A percentile compares a stretch with the other conserved stretches of the same genome.
phyloP scores from a whole-genome alignment of 345 rosid species.

The Linum trigynum region DNA sequence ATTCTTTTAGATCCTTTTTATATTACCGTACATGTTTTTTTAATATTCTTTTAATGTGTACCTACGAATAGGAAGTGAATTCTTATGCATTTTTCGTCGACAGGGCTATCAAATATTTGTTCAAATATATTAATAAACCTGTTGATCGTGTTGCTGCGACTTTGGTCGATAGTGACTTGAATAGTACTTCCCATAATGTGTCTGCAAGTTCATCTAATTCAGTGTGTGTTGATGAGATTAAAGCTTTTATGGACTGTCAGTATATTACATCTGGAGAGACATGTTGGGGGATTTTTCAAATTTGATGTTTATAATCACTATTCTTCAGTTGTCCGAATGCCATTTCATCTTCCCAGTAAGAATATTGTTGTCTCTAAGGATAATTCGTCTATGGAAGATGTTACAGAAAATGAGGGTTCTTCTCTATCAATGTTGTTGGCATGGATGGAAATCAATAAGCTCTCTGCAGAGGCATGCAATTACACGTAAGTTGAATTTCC shows the following conservation, averaged over 20 bases:
- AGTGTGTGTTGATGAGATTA: slow-evolving; percentile 1
- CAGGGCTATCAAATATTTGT: background rate
- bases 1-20: no score
- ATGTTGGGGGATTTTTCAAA: slow-evolving; percentile 8
- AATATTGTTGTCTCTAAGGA: background rate
- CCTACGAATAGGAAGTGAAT: no score
- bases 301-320: slow-evolving; percentile 3
- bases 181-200: no score
- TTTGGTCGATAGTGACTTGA: no score
- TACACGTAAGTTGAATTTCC: slow-evolving; percentile 10
- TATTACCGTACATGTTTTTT: no score
- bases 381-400: no score
- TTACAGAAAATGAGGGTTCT: background rate
- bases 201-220: no score
- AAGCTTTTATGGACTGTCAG: slow-evolving; percentile 5
- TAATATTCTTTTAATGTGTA: no score
- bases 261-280: slow-evolving; percentile 6
- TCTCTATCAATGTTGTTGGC: background rate
- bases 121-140: slow-evolving; percentile 2
- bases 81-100: no score
- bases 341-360: background rate
- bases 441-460: slow-evolving; percentile 2
- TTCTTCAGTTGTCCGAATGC: background rate
- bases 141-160: background rate
- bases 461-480: background rate